Evolutionary conservation across 495 filamentous ascomycete genomes (phyloP), one percentile per base, ranked within the genome.

Genomic region (Chlorociboria aeruginascens): DNA sequence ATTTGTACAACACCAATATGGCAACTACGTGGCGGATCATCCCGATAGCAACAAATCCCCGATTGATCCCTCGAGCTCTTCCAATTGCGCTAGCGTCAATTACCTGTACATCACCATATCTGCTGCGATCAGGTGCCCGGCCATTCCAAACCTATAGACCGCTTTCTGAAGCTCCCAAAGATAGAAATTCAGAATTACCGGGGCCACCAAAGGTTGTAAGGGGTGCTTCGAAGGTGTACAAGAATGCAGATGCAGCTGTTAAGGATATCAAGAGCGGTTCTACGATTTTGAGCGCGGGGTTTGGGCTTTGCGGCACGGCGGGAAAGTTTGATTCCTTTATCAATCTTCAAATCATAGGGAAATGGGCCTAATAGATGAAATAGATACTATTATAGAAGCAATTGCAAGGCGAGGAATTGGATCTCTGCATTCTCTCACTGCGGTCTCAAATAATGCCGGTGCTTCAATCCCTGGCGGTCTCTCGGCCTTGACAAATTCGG

Each of bases 401-500:
- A 60, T 76, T 10, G 66, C 65, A 37, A 60, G 61, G 8, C 62
- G 69, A 44, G 72, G 72, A 29, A 55, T 60, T 7, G 60, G 65
- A 3, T 61, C 59, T n/a, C 63, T 74, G 3, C 69, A 71, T 48
- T 63, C 66, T 7, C 65, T 83, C 11, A 82, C 78, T 1, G 76
- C 73, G 32, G 78, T 82, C 30, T 82, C 77, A 42, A 83, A 83
- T 61, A 82, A 82, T 59, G 79, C 77, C 16, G 79, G 79, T 29
- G 65, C 70, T 7, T 72, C 71, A 35, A 66, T 68, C 20, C 62
- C 68, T n/a, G 79, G 69, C 16, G 64, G 76, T 6, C 63, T 79
- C 1, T 69, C 74, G 20, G 61, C 71, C 3, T 63, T 79, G 30
- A 70, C 76, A 6, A 53, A 69, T 53, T 61, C 69, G 48, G 71